A percentile compares a stretch with the other conserved stretches of the same genome.
Evolutionary conservation across 2,329 filamentous ascomycete species (phyloP).

Genomic region (Stachybotrys echinatus): DNA sequence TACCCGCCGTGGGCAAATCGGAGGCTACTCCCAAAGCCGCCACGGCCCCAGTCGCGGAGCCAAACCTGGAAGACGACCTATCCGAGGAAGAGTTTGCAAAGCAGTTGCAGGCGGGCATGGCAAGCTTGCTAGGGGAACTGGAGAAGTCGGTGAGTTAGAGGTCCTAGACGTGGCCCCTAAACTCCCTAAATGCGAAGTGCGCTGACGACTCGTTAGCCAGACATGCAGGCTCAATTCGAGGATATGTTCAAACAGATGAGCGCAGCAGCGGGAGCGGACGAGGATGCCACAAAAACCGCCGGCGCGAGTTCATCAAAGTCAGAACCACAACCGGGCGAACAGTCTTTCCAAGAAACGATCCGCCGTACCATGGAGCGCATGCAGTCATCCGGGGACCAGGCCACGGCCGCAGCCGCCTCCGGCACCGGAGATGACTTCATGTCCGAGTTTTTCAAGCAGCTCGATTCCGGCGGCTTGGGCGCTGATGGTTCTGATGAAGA

Average conservation of each 20-base stretch:
- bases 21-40: slow-evolving; percentile 27
- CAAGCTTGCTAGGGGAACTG: slow-evolving; percentile 68
- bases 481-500: slow-evolving; percentile 67
- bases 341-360: slow-evolving; percentile 87
- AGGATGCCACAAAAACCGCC: slow-evolving; percentile 12
- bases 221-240: slow-evolving; percentile 76
- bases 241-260: slow-evolving; percentile 69
- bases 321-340: slow-evolving; percentile 43
- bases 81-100: slow-evolving; percentile 77
- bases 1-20: slow-evolving; percentile 19
- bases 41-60: slow-evolving; percentile 14
- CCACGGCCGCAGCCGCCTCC: slow-evolving; percentile 69
- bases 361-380: slow-evolving; percentile 93
- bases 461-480: slow-evolving; percentile 57
- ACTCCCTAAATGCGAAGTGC: not conserved
- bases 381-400: slow-evolving; percentile 81
- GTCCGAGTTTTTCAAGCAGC: slow-evolving; percentile 86
- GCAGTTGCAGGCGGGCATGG: slow-evolving; percentile 88
- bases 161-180: not conserved
- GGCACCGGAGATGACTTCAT: slow-evolving; percentile 72
- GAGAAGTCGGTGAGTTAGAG: slow-evolving; percentile 48
- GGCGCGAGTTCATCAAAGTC: slow-evolving; percentile 17
- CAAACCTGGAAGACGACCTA: slow-evolving; percentile 33
- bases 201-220: slow-evolving; percentile 38
- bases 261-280: slow-evolving; percentile 36